Evolutionary conservation across 2,329 filamentous ascomycete genomes (phyloP).

Genomic region (Colletotrichum orbiculare): DNA sequence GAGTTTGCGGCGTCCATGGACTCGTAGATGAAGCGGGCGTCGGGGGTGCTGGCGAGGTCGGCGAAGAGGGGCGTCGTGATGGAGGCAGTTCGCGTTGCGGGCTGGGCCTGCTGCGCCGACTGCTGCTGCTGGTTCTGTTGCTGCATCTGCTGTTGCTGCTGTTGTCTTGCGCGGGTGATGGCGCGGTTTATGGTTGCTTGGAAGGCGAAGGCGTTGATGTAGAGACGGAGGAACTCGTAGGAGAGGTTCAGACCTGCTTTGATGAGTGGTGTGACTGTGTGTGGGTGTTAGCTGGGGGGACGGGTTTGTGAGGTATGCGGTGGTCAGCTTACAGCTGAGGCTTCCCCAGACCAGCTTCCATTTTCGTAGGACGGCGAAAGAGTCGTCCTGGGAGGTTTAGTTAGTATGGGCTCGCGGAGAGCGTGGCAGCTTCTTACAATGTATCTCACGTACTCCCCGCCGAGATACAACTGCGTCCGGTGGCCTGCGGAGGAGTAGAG

Average conservation of each 20-base stretch:
- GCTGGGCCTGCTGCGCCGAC: not conserved
- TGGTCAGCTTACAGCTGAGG: constrained; percentile 63
- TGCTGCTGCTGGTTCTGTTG: constrained; percentile 1
- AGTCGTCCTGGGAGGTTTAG: constrained; percentile 64
- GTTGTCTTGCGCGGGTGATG: constrained; percentile 43
- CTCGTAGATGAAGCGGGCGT: constrained; percentile 75
- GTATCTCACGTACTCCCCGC: constrained; percentile 79
- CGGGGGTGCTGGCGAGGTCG: constrained; percentile 68
- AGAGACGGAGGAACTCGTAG: constrained; percentile 78
- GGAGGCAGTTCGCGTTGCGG: not conserved
- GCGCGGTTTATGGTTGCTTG: constrained; percentile 72
- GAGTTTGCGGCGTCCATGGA: constrained; percentile 73
- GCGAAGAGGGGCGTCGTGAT: constrained; percentile 48
- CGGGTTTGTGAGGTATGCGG: not conserved
- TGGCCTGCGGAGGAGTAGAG: constrained; percentile 78
- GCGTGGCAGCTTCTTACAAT: constrained; percentile 52
- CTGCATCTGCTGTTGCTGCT: constrained; percentile 22
- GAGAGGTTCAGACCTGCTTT: constrained; percentile 76
- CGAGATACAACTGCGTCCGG: constrained; percentile 75
- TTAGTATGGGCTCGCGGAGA: not conserved
- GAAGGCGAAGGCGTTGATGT: constrained; percentile 81
- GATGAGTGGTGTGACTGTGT: constrained; percentile 68
- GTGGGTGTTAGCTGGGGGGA: not conserved
- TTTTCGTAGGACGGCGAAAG: constrained; percentile 73
- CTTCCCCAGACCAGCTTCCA: constrained; percentile 79